Conservation (phyloP, 2,329 filamentous ascomycete genomes). For the Hypoxylon sp. region DNA sequence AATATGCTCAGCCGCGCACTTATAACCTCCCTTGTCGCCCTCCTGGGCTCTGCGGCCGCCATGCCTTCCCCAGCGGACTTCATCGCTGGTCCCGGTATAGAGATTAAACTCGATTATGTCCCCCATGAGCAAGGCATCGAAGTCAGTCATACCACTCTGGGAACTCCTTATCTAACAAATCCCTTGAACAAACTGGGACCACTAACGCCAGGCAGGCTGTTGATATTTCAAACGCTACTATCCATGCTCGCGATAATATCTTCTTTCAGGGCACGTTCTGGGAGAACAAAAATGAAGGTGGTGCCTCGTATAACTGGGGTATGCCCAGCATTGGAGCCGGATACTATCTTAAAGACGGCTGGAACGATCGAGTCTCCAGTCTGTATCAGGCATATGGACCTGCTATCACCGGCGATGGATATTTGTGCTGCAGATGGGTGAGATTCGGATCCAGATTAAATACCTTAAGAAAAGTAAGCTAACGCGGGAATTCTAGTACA, state of each 20-base stretch:
- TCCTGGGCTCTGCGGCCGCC: slow-evolving; percentile 1
- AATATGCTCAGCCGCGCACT: background rate
- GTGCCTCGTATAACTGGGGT: background rate
- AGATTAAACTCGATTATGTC: background rate
- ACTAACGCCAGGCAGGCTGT: background rate
- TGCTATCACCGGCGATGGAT: background rate
- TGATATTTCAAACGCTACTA: background rate
- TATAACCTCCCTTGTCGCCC: background rate
- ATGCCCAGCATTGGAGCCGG: background rate
- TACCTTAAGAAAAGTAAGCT: background rate
- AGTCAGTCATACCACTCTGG: background rate
- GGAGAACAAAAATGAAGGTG: background rate
- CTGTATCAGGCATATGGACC: background rate
- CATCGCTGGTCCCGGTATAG: background rate
- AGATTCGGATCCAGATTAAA: background rate
- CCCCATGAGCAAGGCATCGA: background rate
- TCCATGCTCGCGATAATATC: background rate
- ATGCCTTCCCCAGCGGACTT: background rate
- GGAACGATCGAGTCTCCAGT: background rate
- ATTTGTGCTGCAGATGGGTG: background rate
- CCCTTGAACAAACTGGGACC: background rate
- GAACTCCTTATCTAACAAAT: background rate
- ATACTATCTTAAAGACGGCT: background rate
- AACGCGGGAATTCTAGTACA: background rate
- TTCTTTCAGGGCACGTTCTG: background rate